A percentile compares a stretch with the other conserved stretches of the same genome.
Evolutionary conservation across 129 eudicot genomes (phyloP).

Genomic region (Flaveria linearis): DNA sequence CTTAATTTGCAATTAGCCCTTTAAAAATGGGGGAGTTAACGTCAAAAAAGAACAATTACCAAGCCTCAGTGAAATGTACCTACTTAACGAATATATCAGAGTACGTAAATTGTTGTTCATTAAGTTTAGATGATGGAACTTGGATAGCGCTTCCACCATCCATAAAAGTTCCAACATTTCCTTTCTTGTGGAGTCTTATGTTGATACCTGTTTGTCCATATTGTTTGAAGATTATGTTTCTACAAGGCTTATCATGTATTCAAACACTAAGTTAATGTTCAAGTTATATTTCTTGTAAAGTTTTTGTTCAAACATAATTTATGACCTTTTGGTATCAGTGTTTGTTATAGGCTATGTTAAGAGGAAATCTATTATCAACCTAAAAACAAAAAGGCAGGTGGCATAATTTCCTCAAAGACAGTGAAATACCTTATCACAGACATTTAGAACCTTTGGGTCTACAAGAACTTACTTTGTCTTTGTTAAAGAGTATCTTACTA

Average conservation of each 20-base stretch:
- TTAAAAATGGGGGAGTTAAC: background rate
- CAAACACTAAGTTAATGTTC: background rate
- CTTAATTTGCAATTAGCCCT: background rate
- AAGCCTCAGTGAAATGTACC: too few species aligned
- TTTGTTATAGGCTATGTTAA: background rate
- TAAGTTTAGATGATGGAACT: too few species aligned
- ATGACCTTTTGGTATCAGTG: background rate
- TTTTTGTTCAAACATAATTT: background rate
- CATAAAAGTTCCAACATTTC: background rate
- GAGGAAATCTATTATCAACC: background rate
- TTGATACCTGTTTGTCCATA: background rate
- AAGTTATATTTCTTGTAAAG: background rate
- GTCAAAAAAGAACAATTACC: background rate
- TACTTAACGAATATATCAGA: too few species aligned
- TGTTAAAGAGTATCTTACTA: background rate
- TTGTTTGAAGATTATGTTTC: background rate
- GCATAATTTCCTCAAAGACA: background rate
- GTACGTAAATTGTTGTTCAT: too few species aligned
- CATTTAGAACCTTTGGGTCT: background rate
- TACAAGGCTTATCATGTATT: background rate
- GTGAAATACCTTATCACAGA: background rate
- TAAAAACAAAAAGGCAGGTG: background rate
- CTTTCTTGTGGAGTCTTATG: background rate
- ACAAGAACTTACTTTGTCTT: background rate
- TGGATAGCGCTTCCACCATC: too few species aligned